Percentiles rank a stretch among this genome's conserved stretches.
Conservation (phyloP, 2,329 filamentous ascomycete species). For the Diaporthe aspalathi region DNA sequence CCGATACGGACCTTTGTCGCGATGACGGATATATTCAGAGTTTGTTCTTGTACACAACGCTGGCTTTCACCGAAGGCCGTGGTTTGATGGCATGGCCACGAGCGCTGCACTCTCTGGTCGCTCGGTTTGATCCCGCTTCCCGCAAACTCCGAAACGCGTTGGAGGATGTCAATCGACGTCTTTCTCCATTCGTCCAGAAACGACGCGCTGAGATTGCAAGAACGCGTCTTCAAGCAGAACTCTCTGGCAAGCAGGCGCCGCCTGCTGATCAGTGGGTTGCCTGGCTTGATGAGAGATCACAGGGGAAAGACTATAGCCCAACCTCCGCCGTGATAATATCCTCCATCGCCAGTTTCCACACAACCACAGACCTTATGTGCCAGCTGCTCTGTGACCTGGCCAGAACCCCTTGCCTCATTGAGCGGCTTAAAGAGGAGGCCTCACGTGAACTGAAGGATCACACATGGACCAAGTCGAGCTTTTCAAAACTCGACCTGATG, state of each 20-base stretch:
- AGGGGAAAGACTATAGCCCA: not conserved
- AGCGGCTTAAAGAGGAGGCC: not conserved
- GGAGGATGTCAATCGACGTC: not conserved
- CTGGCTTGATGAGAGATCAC: not conserved
- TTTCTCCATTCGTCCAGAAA: not conserved
- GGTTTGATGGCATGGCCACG: not conserved
- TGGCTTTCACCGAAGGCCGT: not conserved
- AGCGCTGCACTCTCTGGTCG: not conserved
- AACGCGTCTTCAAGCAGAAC: not conserved
- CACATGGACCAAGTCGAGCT: not conserved
- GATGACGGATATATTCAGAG: not conserved
- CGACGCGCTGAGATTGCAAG: not conserved
- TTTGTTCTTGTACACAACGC: not conserved
- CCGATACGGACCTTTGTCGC: not conserved
- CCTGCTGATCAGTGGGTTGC: not conserved
- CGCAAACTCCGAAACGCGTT: not conserved
- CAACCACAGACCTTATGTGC: not conserved
- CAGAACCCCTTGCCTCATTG: not conserved
- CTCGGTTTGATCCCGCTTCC: not conserved
- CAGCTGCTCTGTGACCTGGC: not conserved
- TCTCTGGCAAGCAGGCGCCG: not conserved
- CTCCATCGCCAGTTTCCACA: not conserved
- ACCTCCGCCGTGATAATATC: not conserved
- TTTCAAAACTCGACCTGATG: not conserved
- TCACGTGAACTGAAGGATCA: not conserved